Percentiles rank a stretch among this genome's conserved stretches.
Conservation (phyloP, 352 stramenopile species). For the Phytophthora citricola region DNA sequence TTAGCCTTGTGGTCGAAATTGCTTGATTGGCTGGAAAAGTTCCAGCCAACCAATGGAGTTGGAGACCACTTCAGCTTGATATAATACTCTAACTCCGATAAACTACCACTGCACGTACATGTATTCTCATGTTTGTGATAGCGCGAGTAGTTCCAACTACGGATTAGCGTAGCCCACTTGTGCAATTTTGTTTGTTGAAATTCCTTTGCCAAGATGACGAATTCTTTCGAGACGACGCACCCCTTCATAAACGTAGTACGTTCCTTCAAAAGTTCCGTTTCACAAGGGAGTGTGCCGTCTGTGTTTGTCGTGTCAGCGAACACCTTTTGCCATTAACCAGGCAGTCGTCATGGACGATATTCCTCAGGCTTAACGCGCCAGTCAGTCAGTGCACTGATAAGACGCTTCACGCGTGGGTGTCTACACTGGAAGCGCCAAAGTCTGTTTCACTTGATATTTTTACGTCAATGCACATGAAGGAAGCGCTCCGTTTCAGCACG, state of each 20-base stretch:
- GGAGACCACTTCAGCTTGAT: conserved; percentile 19
- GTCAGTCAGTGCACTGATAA: background rate
- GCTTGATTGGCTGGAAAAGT: conserved; percentile 11
- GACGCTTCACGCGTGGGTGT: background rate
- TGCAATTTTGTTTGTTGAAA: background rate
- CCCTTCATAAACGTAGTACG: no score
- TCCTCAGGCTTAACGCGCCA: background rate
- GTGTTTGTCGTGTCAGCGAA: background rate
- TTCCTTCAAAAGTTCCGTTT: no score
- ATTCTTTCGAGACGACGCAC: background rate
- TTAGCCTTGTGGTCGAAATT: conserved; percentile 6
- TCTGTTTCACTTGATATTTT: conserved; percentile 36
- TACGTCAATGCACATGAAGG: conserved; percentile 4
- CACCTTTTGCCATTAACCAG: background rate
- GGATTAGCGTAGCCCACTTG: no score
- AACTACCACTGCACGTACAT: no score
- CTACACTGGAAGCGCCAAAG: background rate
- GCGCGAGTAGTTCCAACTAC: no score
- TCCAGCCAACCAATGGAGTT: no score
- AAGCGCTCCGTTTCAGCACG: conserved; percentile 28
- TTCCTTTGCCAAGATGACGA: background rate
- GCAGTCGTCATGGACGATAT: background rate
- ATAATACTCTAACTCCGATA: no score
- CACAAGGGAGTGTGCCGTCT: background rate
- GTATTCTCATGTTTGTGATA: no score